Conservation (phyloP, 306 rosid species). For the Malus sieversii region DNA sequence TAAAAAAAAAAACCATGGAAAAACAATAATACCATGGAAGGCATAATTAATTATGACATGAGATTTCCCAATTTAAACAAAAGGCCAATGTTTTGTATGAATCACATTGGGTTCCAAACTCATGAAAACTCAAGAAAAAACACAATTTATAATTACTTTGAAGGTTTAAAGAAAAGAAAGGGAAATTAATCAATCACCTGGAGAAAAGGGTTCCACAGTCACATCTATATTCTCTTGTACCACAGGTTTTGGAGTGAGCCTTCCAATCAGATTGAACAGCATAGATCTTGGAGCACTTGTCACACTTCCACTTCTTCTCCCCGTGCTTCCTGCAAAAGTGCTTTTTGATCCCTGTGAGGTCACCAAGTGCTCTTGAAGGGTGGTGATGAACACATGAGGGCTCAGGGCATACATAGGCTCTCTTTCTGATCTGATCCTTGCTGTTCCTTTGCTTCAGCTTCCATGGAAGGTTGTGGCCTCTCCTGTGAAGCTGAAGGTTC, state of each 20-base stretch:
- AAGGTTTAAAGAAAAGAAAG: neutral
- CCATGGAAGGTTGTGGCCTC: slow-evolving; percentile 95
- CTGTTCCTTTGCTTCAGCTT: slow-evolving; percentile 80
- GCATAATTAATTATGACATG: neutral
- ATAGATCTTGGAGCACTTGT: slow-evolving; percentile 83
- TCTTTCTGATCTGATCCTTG: slow-evolving; percentile 71
- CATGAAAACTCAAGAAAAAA: neutral
- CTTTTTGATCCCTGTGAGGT: slow-evolving; percentile 92
- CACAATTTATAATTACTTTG: neutral
- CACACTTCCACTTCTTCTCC: slow-evolving; percentile 99
- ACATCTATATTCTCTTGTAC: slow-evolving; percentile 93
- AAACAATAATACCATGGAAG: neutral
- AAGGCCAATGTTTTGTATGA: neutral
- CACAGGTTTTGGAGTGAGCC: slow-evolving; percentile 96
- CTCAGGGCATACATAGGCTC: slow-evolving; percentile 93
- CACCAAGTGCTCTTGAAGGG: slow-evolving; percentile 94
- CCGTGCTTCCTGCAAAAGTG: slow-evolving; percentile 94
- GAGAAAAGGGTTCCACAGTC: slow-evolving; percentile 97
- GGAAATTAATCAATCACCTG: slow-evolving; percentile 39
- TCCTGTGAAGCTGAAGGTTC: slow-evolving; percentile 85
- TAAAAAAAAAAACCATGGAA: neutral
- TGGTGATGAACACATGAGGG: slow-evolving; percentile 90
- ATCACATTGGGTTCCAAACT: neutral
- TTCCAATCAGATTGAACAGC: slow-evolving; percentile 99
- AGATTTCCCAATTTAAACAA: neutral